Evolutionary conservation across 2,329 filamentous ascomycete genomes (phyloP), one percentile per base, ranked within the genome.

Genomic region (Aspergillus clavatus): DNA sequence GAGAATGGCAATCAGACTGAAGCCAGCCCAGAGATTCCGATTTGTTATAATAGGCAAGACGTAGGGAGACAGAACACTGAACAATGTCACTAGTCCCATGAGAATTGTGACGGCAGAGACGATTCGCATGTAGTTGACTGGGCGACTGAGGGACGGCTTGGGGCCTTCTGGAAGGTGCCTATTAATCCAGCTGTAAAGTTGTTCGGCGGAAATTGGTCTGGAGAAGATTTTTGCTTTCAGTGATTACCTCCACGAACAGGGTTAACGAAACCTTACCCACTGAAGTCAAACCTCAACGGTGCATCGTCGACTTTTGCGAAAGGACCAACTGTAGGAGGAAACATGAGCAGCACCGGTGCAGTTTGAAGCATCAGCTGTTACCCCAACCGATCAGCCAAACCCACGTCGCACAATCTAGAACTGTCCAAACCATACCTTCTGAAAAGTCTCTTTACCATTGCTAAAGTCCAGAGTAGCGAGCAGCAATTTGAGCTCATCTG

Each of bases 11-110:
- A 97, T 89, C 56, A 98, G 74, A 68, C 87, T 95, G 60, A 94
- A 70, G 18, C 87, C 88, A 19, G 91, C 90, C 93, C 93, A 98
- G 14, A 97, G 72, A 61, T 95, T 97, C 57, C 91, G 86, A 74
- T 86, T 96, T 68, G 89, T 87, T 27, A 96, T 67, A 48, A 96
- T 61, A 3, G 91, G 91, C 8, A 91, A 64, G 10, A 96, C 61
- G 59, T 90, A 94, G 5, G 88, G 87, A 57, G 82, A 86, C 10
- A 84, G 79, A 38, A 90, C 83, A 23, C 80, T 82, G 45, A 84
- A 59, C 42, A 84, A 76, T 1, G 89, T 91, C 36, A 85, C 66
- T 7, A 76, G 65, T 38, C 86, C 89, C 11, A 95, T 74, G 1
- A 86, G 48, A n/a, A 83, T 75, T 5, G 86, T 86, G 29, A 82